Evolutionary conservation across 768 basidiomycete genomes (phyloP), one percentile per base, ranked within the genome.

Genomic region (Termitomyces sp.): DNA sequence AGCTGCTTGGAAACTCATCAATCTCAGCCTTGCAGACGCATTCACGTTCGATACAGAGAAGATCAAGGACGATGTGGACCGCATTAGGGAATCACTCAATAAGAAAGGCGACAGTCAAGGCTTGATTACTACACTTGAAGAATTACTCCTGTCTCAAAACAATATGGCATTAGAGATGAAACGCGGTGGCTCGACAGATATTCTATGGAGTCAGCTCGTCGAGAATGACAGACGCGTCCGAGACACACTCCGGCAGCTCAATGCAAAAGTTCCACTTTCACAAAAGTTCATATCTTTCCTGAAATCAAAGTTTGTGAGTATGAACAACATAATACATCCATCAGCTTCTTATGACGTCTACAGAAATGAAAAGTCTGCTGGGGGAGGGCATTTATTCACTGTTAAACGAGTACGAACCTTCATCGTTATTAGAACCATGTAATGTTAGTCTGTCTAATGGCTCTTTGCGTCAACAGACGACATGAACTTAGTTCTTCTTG

Each of bases 1-100:
- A 12, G 55, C 64, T 54, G 64, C 64, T 37, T 62, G 61, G 64
- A 55, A 14, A n/a, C 59, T 65, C 31, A 53, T 65, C 47, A 63
- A 60, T 12, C 56, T 65, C 3, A 62, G 60, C 47, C 54, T 61
- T n/a, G 60, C 60, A 51, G 60, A 61, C 36, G 55, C 60, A 20
- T 61, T 61, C 11, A 61, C 60, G 10, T 61, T 61, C 29, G 60
- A 61, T 48, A 61, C 60, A 36, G 60, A 61, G 54, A 50, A 61
- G 34, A 50, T 61, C 48, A 61, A 50, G 40, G 60, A 61, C 25
- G 60, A 61, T 20, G 45, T 61, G 9, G 53, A 60, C 14, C 36
- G 60, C n/a, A 60, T 60, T 46, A 47, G 60, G 54, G 54, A 56
- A 6, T 56, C 60, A 12, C 48, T 61, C 10, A 61, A 32, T 32